phyloP scores from a whole-genome alignment of 495 filamentous ascomycete species.

The Emericellopsis terricola region DNA sequence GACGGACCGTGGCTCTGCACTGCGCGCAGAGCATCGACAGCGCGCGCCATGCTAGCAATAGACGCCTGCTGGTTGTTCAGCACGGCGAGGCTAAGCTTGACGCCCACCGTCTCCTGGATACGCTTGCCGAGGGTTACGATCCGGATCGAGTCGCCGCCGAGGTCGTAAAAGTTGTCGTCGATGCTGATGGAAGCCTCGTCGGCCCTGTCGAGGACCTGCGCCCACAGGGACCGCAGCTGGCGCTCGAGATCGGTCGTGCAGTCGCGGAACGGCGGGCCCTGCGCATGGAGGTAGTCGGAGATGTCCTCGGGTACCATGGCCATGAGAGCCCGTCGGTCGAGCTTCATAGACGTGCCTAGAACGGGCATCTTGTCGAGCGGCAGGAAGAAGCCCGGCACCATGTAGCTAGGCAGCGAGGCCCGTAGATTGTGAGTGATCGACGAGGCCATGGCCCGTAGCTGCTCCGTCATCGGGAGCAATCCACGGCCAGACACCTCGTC shows the following conservation, averaged over 20 bases:
- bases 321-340: conserved; percentile 15
- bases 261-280: not conserved
- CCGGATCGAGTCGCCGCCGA: conserved; percentile 9
- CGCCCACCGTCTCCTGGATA: not conserved
- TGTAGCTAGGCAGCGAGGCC: conserved; percentile 24
- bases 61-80: conserved; percentile 1
- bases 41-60: conserved; percentile 1
- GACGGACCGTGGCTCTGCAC: too few species aligned
- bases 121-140: too few species aligned
- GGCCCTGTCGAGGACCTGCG: not conserved
- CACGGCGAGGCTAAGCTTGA: not conserved
- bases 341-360: conserved; percentile 40
- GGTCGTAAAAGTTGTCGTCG: conserved; percentile 1
- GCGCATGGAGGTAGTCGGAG: not conserved
- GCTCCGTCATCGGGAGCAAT: conserved; percentile 8
- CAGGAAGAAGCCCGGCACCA: conserved; percentile 46
- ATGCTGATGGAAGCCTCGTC: not conserved
- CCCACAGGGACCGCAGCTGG: not conserved
- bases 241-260: not conserved
- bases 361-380: conserved; percentile 36
- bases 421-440: conserved; percentile 16
- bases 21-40: not conserved
- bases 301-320: not conserved
- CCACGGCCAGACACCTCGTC: too few species aligned
- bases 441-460: conserved; percentile 10